Evolutionary conservation across 345 rosid species (phyloP), one percentile per base, ranked within the genome.

Genomic region (Gossypium thurberi): DNA sequence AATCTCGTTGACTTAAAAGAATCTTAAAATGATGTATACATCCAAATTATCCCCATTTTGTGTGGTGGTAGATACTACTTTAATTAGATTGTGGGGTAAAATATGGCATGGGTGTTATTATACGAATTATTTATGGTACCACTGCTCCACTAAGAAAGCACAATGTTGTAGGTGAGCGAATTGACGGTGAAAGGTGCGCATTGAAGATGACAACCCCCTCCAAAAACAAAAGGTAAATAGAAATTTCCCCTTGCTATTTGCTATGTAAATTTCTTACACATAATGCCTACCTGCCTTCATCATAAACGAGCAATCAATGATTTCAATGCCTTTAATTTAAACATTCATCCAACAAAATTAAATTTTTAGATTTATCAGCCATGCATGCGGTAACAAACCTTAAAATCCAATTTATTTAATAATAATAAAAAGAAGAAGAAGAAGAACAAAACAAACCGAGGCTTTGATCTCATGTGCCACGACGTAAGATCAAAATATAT

Each of bases 181-280:
- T 63, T n/a, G 62, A 59, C 28, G 5, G 42, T 46, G 72, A 61
- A 57, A 64, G 43, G 57, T 46, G 70, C 67, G 42, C 58, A 44
- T 62, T 44, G 82, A 76, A 73, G 68, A 74, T 14, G 80, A 76
- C 78, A 37, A 2, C n/a, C 7, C 20, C 28, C 61, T 55, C 23
- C 23, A 4, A 12, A 25, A n/a, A n/a, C 53, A 26, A 73, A 44
- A 9, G 10, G 10, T n/a, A 6, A 10, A 40, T 17, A 40, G 40
- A 4, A 58, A 21, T 37, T 20, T 69, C 40, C 33, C n/a, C 26
- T 67, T 71, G 65, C 72, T 52, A 8, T 7, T 21, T 56, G 61
- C 61, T 59, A 11, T 68, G 67, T 46, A 6, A 8, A 48, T 68
- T 25, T 26, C 10, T 50, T 9, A 17, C 67, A 10, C 13, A 21